Conservation (phyloP, 1,284 basidiomycete genomes). For the Kalmanozyma brasiliensis region DNA sequence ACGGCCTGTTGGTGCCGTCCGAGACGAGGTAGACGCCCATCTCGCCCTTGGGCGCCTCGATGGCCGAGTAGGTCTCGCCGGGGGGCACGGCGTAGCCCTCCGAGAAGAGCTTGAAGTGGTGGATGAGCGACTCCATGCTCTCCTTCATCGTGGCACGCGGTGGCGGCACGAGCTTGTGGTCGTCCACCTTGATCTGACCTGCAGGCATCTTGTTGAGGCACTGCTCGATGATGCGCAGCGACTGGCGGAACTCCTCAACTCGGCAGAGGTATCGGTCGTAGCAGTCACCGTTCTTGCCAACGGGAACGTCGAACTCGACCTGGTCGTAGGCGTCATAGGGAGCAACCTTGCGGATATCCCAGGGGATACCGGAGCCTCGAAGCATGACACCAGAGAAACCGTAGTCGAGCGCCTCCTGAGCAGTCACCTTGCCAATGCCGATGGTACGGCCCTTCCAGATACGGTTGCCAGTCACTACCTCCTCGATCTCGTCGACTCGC, state of each 20-base stretch:
- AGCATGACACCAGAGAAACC: conserved; percentile 98
- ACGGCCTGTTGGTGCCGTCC: conserved; percentile 66
- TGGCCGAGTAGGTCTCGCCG: conserved; percentile 94
- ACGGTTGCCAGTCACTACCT: conserved; percentile 95
- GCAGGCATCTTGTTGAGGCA: conserved; percentile 93
- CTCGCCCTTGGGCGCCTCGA: conserved; percentile 98
- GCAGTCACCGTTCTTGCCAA: conserved; percentile 96
- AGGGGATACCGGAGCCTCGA: conserved; percentile 89
- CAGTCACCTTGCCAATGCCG: conserved; percentile 89
- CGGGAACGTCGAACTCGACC: conserved; percentile 96
- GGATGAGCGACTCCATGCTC: conserved; percentile 93
- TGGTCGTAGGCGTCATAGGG: conserved; percentile 98
- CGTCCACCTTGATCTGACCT: conserved; percentile 93
- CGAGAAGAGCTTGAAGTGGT: conserved; percentile 96
- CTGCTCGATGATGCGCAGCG: conserved; percentile 86
- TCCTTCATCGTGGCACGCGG: conserved; percentile 98
- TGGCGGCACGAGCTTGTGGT: conserved; percentile 97
- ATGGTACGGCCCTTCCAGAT: conserved; percentile 97
- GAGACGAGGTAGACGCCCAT: conserved; percentile 74
- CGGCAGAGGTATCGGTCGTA: conserved; percentile 95
- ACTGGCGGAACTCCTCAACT: conserved; percentile 97
- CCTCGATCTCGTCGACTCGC: conserved; percentile 95
- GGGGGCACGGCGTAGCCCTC: conserved; percentile 97
- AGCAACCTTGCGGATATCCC: conserved; percentile 88
- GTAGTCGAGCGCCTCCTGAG: conserved; percentile 91